Conservation (phyloP, 2,329 filamentous ascomycete species). For the Didymella lethalis region DNA sequence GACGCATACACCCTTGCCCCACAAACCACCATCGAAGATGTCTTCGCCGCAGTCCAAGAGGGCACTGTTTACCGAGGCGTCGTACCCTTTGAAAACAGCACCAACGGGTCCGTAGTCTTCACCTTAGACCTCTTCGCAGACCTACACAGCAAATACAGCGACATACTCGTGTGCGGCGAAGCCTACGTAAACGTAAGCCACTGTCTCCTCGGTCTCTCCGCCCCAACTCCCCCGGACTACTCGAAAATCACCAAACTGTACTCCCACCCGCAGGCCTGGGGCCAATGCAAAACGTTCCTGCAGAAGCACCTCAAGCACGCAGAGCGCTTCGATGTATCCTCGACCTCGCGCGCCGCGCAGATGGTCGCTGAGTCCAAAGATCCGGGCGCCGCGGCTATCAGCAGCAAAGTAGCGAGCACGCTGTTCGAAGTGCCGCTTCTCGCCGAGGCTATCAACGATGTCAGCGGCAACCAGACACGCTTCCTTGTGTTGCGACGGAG, state of each 20-base stretch:
- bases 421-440: slow-evolving; percentile 74
- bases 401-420: slow-evolving; percentile 75
- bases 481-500: slow-evolving; percentile 71
- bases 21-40: slow-evolving; percentile 65
- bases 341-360: slow-evolving; percentile 85
- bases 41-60: slow-evolving; percentile 80
- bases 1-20: slow-evolving; percentile 51
- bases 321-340: slow-evolving; percentile 84
- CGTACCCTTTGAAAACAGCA: slow-evolving; percentile 94
- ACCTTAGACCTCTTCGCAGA: slow-evolving; percentile 91
- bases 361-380: slow-evolving; percentile 69
- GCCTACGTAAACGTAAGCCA: slow-evolving; percentile 88
- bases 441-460: slow-evolving; percentile 74
- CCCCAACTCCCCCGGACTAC: slow-evolving; percentile 52
- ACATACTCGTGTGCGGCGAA: slow-evolving; percentile 81
- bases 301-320: slow-evolving; percentile 71
- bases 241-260: slow-evolving; percentile 77
- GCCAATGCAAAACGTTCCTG: slow-evolving; percentile 84
- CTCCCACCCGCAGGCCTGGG: slow-evolving; percentile 94
- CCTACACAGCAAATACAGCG: slow-evolving; percentile 67
- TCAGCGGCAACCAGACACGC: slow-evolving; percentile 77
- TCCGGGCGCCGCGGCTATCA: slow-evolving; percentile 77
- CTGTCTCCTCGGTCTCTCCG: slow-evolving; percentile 70
- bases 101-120: slow-evolving; percentile 89
- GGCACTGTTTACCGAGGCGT: slow-evolving; percentile 74